A percentile compares a stretch with the other conserved stretches of the same genome.
Evolutionary conservation across 495 filamentous ascomycete species (phyloP).

Genomic region (Talaromyces borbonicus): DNA sequence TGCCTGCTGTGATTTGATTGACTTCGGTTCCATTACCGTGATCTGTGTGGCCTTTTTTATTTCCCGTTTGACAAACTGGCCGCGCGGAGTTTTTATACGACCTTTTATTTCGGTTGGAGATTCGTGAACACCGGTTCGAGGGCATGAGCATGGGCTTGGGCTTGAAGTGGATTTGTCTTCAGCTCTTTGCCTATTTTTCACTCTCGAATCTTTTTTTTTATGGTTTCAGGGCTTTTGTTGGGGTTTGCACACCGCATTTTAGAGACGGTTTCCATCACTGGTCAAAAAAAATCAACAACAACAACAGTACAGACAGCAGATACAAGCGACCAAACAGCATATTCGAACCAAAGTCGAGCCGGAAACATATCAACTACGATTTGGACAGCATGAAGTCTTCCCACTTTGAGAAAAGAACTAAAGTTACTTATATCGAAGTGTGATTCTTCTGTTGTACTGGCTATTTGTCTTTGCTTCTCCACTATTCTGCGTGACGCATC

Average conservation of each 20-base stretch:
- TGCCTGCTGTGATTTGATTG: constrained; percentile 6
- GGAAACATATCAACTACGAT: no score
- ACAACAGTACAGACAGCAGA: background rate
- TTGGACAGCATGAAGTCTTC: no score
- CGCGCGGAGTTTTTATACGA: no score
- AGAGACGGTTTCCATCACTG: constrained; percentile 30
- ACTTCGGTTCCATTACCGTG: constrained; percentile 10
- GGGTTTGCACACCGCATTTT: constrained; percentile 23
- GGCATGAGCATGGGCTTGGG: no score
- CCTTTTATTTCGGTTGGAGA: no score
- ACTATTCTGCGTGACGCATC: no score
- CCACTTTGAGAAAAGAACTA: no score
- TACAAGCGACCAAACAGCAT: background rate
- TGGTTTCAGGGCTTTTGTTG: constrained; percentile 19
- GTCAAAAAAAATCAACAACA: constrained; percentile 12
- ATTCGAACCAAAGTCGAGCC: no score
- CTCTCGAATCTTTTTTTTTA: constrained; percentile 12
- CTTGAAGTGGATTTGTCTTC: background rate
- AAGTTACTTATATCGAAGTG: no score
- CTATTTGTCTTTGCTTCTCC: no score
- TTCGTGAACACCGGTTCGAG: no score
- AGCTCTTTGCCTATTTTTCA: background rate
- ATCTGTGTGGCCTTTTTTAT: constrained; percentile 11
- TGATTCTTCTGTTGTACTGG: no score
- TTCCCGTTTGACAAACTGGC: constrained; percentile 11